Conservation (phyloP, 208 protist species). For the Phytomonas serpens region DNA sequence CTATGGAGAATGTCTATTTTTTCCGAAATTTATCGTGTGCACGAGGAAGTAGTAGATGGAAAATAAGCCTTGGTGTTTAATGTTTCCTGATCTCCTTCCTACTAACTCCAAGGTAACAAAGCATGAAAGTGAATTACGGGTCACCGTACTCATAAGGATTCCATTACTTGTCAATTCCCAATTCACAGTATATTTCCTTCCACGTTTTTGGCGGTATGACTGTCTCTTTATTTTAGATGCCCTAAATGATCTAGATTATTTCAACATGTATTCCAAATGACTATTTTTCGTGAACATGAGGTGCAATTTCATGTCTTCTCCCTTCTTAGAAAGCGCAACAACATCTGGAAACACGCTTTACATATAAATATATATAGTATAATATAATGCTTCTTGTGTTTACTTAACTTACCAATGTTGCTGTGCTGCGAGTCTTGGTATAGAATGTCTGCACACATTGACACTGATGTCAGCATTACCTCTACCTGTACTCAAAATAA, state of each 20-base stretch:
- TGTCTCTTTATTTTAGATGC: background rate
- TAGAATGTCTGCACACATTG: conserved; percentile 1
- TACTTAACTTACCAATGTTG: background rate
- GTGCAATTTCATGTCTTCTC: background rate
- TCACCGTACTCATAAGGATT: background rate
- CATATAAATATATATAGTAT: background rate
- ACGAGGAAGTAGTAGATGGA: background rate
- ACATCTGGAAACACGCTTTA: background rate
- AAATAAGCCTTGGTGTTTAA: background rate
- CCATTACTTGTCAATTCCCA: background rate
- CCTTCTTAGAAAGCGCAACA: background rate
- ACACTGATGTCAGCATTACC: background rate
- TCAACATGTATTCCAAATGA: background rate
- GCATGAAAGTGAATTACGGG: background rate
- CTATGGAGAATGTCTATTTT: background rate
- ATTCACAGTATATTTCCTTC: background rate
- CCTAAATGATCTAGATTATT: background rate
- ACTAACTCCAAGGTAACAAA: background rate
- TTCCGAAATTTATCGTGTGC: background rate
- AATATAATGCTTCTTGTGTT: background rate
- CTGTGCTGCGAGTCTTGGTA: background rate
- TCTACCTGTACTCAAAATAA: background rate
- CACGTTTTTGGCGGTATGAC: background rate
- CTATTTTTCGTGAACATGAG: background rate
- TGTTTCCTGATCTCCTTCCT: background rate